Conservation (phyloP, 1,284 basidiomycete genomes). For the Exobasidium cylindrosporum region DNA sequence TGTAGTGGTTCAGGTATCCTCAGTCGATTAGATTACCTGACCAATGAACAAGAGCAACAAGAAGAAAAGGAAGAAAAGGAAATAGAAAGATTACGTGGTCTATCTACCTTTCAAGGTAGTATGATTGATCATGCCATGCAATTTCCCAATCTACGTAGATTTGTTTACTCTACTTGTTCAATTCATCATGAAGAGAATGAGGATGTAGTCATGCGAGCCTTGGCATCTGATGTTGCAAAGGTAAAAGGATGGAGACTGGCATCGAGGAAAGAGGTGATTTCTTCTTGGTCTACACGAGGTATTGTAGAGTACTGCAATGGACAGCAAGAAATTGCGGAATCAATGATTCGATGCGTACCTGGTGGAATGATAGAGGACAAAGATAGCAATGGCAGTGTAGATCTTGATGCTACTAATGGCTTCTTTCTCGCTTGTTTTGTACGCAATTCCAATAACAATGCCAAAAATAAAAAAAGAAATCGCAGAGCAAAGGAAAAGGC, state of each 20-base stretch:
- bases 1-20: slow-evolving; percentile 51
- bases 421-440: slow-evolving; percentile 18
- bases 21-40: slow-evolving; percentile 44
- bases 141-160: slow-evolving; percentile 66
- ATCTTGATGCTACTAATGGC: slow-evolving; percentile 16
- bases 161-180: slow-evolving; percentile 96
- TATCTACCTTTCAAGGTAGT: slow-evolving; percentile 65
- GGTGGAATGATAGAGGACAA: slow-evolving; percentile 9
- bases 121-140: slow-evolving; percentile 93
- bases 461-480: neutral
- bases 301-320: slow-evolving; percentile 19
- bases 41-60: neutral
- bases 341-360: slow-evolving; percentile 19
- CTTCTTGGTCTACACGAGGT: slow-evolving; percentile 41
- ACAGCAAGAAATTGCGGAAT: slow-evolving; percentile 6
- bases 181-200: slow-evolving; percentile 90
- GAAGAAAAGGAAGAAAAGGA: neutral
- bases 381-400: too few relatives aligned
- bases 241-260: slow-evolving; percentile 35
- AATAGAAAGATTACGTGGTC: slow-evolving; percentile 16
- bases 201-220: slow-evolving; percentile 64
- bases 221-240: slow-evolving; percentile 30
- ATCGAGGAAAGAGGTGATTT: slow-evolving; percentile 27
- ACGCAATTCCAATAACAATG: slow-evolving; percentile 8
- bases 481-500: slow-evolving; percentile 1